These are phyloP conservation scores for Leccinellum albellum DNA, from an alignment of 768 basidiomycete species.

Conservation along the genomic window DNA sequence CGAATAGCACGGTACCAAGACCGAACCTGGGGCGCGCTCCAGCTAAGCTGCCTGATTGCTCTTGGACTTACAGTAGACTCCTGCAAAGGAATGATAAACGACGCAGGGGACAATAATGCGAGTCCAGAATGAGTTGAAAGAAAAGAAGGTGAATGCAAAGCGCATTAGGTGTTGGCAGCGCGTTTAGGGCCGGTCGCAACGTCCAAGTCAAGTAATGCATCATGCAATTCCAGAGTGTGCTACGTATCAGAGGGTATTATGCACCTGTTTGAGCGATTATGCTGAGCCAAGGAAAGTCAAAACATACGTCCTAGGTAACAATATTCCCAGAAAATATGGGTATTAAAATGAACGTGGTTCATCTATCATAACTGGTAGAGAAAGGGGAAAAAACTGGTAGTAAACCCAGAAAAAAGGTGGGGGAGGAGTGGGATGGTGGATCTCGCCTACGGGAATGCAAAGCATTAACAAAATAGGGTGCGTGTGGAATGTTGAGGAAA, in stretches of 20 bases:
- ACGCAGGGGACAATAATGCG: conserved; percentile 38
- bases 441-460: conserved; percentile 11
- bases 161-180: neutral
- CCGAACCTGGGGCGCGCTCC: conserved; percentile 24
- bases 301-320: neutral
- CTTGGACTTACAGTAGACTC: conserved; percentile 37
- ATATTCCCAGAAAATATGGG: conserved; percentile 18
- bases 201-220: neutral
- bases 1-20: neutral
- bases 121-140: conserved; percentile 31
- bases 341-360: conserved; percentile 19
- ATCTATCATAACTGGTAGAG: conserved; percentile 4
- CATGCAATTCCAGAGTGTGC: no score
- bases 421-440: neutral
- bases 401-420: neutral
- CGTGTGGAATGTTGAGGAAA: neutral
- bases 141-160: neutral
- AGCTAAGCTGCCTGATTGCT: conserved; percentile 24
- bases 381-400: neutral
- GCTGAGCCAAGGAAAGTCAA: neutral
- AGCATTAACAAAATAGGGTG: neutral
- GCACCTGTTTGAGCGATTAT: neutral
- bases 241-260: no score
- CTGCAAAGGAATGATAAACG: conserved; percentile 17
- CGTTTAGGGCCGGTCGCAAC: conserved; percentile 23